These are phyloP conservation scores for Macrotyloma uniflorum DNA, from an alignment of 306 rosid genomes.

Conservation along the genomic window DNA sequence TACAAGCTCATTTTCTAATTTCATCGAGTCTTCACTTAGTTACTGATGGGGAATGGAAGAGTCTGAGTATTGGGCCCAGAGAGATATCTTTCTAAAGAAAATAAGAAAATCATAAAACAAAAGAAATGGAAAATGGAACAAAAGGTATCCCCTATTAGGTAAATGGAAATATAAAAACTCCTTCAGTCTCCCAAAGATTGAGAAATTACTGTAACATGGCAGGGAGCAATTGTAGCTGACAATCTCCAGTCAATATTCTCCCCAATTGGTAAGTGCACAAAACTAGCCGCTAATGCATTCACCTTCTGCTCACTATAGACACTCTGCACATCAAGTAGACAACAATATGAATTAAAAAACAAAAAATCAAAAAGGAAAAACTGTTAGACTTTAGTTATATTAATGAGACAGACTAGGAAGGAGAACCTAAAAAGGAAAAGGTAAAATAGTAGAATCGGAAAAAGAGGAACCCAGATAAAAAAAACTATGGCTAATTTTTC, in stretches of 20 bases:
- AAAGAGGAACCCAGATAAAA: background rate
- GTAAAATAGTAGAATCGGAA: slow-evolving; percentile 26
- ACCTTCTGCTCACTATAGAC: slow-evolving; percentile 84
- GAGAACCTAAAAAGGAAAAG: background rate
- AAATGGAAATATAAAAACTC: background rate
- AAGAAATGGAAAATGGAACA: background rate
- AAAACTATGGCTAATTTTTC: background rate
- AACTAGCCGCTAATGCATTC: slow-evolving; percentile 90
- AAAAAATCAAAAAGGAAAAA: background rate
- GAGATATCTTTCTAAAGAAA: background rate
- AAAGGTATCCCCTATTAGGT: background rate
- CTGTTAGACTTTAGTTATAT: background rate
- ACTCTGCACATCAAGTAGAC: slow-evolving; percentile 62
- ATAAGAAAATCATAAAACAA: slow-evolving; percentile 16
- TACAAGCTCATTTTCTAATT: background rate
- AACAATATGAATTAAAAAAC: slow-evolving; percentile 27
- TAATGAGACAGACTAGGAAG: background rate
- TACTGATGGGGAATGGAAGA: background rate
- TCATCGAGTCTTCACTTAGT: background rate
- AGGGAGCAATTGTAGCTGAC: slow-evolving; percentile 93
- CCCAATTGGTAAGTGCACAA: slow-evolving; percentile 84
- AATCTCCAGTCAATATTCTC: slow-evolving; percentile 96
- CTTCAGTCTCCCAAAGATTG: slow-evolving; percentile 20
- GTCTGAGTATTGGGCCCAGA: background rate
- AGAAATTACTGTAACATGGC: slow-evolving; percentile 86